These are phyloP conservation scores for Arthrobotrys megalospora DNA, from an alignment of 2,329 filamentous ascomycete species.

Conservation along the genomic window DNA sequence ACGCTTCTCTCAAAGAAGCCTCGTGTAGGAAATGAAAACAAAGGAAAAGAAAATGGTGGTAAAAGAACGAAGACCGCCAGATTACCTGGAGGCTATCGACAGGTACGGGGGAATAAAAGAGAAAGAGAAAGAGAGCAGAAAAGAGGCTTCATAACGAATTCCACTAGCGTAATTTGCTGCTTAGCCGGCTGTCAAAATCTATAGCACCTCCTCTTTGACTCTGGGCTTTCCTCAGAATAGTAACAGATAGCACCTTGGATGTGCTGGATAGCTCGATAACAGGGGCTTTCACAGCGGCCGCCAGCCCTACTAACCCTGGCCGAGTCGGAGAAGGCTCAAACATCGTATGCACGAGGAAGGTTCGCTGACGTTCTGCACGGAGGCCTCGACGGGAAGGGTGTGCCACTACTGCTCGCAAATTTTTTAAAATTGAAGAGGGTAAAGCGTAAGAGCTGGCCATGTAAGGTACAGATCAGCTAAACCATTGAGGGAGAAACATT, in stretches of 20 bases:
- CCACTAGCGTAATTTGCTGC: conserved; percentile 11
- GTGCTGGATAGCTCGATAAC: conserved; percentile 28
- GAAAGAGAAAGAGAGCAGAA: conserved; percentile 32
- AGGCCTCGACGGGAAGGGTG: conserved; percentile 15
- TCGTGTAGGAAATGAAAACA: conserved; percentile 22
- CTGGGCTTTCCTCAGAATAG: conserved; percentile 50
- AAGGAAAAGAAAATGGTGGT: conserved; percentile 45
- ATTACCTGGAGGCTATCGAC: conserved; percentile 33
- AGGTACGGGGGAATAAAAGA: conserved; percentile 37
- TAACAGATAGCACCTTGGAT: conserved; percentile 38
- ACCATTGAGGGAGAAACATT: conserved; percentile 44
- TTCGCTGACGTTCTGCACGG: conserved; percentile 34
- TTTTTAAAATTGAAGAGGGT: conserved; percentile 19
- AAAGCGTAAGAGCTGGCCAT: conserved; percentile 16
- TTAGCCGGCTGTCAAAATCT: conserved; percentile 1
- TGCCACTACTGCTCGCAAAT: conserved; percentile 14
- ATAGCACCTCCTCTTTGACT: conserved; percentile 17
- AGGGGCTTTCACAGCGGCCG: conserved; percentile 2
- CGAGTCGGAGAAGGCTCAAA: conserved; percentile 37
- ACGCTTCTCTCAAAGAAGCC: conserved; percentile 56
- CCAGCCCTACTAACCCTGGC: conserved; percentile 29
- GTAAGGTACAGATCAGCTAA: conserved; percentile 26
- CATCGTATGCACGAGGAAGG: conserved; percentile 37
- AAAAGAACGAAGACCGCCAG: conserved; percentile 40
- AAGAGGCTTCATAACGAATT: conserved; percentile 8